These are phyloP conservation scores for Lecanosticta acicola DNA, from an alignment of 2,329 filamentous ascomycete genomes.

Conservation along the genomic window DNA sequence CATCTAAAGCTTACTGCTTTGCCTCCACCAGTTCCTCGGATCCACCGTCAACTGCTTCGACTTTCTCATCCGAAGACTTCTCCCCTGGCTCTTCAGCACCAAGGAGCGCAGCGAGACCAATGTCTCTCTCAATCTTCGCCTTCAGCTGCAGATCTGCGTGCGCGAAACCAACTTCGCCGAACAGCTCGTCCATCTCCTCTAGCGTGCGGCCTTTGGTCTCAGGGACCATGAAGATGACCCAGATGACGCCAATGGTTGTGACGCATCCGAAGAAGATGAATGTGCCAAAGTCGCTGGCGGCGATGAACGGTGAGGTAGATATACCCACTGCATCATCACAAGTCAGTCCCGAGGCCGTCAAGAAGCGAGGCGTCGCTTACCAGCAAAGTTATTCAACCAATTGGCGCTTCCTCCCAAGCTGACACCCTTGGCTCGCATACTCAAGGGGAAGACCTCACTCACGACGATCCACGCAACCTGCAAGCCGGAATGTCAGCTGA, in stretches of 20 bases:
- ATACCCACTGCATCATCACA: too few relatives aligned
- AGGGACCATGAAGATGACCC: slow-evolving; percentile 34
- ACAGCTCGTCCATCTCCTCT: background rate
- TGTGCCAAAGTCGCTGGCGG: slow-evolving; percentile 52
- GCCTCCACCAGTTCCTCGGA: background rate
- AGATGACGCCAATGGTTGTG: slow-evolving; percentile 55
- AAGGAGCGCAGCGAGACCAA: slow-evolving; percentile 47
- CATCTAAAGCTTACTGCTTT: background rate
- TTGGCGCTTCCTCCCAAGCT: slow-evolving; percentile 53
- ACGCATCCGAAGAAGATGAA: slow-evolving; percentile 65
- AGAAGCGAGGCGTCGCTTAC: too few relatives aligned
- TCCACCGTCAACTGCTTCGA: background rate
- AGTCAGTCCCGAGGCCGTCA: too few relatives aligned
- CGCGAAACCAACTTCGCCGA: slow-evolving; percentile 46
- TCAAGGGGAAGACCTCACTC: background rate
- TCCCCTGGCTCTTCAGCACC: background rate
- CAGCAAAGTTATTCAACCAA: slow-evolving; percentile 47
- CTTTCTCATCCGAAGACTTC: background rate
- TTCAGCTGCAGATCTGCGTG: slow-evolving; percentile 63
- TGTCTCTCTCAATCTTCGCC: slow-evolving; percentile 64
- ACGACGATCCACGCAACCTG: background rate
- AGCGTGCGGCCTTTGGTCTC: background rate
- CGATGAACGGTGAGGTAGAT: slow-evolving; percentile 2
- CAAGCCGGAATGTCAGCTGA: too few relatives aligned
- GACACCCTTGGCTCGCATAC: slow-evolving; percentile 33